These are phyloP conservation scores for Mycosarcoma maydis DNA, from an alignment of 1,284 basidiomycete genomes.

Conservation along the genomic window DNA sequence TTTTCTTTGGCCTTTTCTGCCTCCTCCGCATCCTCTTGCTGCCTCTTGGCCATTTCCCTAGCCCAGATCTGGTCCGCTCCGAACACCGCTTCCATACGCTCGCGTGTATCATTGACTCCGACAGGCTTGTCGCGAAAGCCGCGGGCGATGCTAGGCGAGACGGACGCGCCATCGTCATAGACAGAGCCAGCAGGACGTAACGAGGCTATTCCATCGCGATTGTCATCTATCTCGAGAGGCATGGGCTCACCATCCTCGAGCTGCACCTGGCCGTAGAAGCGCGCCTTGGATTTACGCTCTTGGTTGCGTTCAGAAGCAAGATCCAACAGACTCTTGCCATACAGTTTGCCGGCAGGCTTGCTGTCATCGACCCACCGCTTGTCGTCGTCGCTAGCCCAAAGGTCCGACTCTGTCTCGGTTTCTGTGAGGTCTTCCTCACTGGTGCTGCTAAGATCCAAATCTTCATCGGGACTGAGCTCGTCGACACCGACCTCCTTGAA, in stretches of 20 bases:
- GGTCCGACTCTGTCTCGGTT: conserved; percentile 37
- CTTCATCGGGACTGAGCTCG: conserved; percentile 60
- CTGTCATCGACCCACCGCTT: conserved; percentile 57
- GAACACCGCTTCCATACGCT: conserved; percentile 63
- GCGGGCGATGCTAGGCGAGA: conserved; percentile 48
- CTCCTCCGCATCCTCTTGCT: conserved; percentile 51
- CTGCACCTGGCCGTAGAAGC: conserved; percentile 61
- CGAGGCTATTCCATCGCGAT: conserved; percentile 7
- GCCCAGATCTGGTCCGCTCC: conserved; percentile 53
- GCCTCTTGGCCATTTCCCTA: conserved; percentile 56
- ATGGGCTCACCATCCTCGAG: conserved; percentile 39
- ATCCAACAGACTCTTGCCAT: conserved; percentile 62
- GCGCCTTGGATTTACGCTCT: conserved; percentile 37
- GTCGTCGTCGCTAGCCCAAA: conserved; percentile 55
- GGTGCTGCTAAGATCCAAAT: conserved; percentile 52
- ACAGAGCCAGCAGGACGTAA: conserved; percentile 13
- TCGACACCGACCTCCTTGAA: conserved; percentile 50
- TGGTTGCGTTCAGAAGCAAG: conserved; percentile 41
- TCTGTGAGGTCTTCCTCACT: conserved; percentile 37
- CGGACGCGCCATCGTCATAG: conserved; percentile 36
- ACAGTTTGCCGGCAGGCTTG: conserved; percentile 62
- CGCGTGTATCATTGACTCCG: conserved; percentile 62
- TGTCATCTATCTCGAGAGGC: conserved; percentile 24
- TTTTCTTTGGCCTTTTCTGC: conserved; percentile 21
- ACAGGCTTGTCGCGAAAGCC: conserved; percentile 57